These are phyloP conservation scores for Tolypocladium amazonense DNA, from an alignment of 2,329 filamentous ascomycete species.

Conservation along the genomic window DNA sequence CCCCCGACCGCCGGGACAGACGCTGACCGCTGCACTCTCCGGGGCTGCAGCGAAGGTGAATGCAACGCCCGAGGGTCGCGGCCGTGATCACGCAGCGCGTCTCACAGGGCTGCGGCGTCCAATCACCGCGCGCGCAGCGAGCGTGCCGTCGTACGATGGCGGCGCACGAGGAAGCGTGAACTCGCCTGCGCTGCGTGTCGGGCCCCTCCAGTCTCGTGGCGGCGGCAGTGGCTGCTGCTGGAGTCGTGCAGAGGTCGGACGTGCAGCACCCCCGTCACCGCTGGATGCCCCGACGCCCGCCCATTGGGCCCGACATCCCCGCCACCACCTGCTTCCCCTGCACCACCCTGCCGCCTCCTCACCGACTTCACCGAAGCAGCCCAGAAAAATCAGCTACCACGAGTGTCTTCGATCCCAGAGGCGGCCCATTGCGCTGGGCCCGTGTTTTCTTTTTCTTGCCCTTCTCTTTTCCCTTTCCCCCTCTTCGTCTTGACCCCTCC, in stretches of 20 bases:
- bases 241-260: not conserved
- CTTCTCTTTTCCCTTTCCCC: not conserved
- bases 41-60: no score
- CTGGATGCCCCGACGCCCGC: not conserved
- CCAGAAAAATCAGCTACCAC: not conserved
- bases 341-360: conserved; percentile 1
- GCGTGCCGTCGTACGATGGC: not conserved
- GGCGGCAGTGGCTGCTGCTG: not conserved
- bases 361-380: conserved; percentile 11
- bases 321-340: not conserved
- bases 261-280: conserved; percentile 2
- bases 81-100: not conserved
- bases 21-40: not conserved
- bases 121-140: not conserved
- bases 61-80: not conserved
- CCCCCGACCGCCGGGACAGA: not conserved
- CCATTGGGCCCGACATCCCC: conserved; percentile 1
- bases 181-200: not conserved
- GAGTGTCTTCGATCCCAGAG: not conserved
- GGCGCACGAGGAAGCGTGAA: no score
- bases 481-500: not conserved
- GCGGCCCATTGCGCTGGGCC: not conserved
- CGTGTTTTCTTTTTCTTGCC: not conserved
- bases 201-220: not conserved
- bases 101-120: not conserved